Conservation (phyloP, 768 basidiomycete genomes). For the Leccinellum albellum region DNA sequence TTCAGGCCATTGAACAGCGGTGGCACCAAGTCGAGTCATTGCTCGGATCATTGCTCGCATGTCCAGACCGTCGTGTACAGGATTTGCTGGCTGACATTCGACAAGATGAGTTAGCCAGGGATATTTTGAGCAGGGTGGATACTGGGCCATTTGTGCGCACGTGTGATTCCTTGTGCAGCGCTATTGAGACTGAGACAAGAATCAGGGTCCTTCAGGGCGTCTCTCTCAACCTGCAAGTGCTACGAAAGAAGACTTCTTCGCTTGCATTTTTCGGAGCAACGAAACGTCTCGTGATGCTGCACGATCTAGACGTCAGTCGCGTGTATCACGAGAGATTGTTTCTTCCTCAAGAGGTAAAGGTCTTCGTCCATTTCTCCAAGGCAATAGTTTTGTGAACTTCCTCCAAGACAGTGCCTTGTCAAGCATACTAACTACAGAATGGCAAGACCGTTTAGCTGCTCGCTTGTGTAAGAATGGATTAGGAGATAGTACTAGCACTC, state of each 20-base stretch:
- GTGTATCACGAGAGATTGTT: slow-evolving; percentile 75
- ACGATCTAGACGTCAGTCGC: slow-evolving; percentile 66
- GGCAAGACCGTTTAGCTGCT: slow-evolving; percentile 71
- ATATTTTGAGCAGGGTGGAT: slow-evolving; percentile 74
- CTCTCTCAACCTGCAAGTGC: slow-evolving; percentile 55
- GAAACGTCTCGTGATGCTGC: slow-evolving; percentile 52
- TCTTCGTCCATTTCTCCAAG: not conserved
- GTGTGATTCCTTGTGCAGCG: not conserved
- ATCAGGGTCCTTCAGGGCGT: slow-evolving; percentile 67
- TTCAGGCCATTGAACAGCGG: slow-evolving; percentile 87
- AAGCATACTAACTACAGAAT: slow-evolving; percentile 66
- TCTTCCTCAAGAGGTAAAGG: slow-evolving; percentile 59
- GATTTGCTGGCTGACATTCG: slow-evolving; percentile 58
- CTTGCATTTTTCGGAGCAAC: slow-evolving; percentile 63
- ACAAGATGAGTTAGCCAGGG: slow-evolving; percentile 71
- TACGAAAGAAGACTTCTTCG: slow-evolving; percentile 76
- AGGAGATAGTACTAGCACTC: slow-evolving; percentile 5
- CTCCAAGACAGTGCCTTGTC: slow-evolving; percentile 53
- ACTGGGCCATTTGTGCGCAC: slow-evolving; percentile 69
- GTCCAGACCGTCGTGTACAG: slow-evolving; percentile 62
- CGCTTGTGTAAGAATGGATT: slow-evolving; percentile 39
- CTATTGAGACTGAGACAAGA: slow-evolving; percentile 4
- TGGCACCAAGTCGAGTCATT: slow-evolving; percentile 92
- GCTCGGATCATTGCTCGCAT: slow-evolving; percentile 77
- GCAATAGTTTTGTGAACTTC: slow-evolving; percentile 4